phyloP scores from a whole-genome alignment of 306 rosid genomes.

The Rosa lucieae region DNA sequence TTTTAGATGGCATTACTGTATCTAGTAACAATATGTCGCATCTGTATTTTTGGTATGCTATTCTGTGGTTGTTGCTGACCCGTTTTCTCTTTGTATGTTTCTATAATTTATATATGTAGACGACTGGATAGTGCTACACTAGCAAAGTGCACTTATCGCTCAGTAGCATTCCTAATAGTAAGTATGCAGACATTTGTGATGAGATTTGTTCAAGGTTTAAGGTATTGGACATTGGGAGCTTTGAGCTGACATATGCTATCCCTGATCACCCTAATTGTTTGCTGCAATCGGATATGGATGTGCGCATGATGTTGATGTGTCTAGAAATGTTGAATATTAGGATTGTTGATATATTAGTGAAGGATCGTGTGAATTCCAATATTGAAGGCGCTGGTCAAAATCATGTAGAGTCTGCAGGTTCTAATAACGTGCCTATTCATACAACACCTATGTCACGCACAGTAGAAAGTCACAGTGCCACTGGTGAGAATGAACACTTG shows the following conservation, averaged over 20 bases:
- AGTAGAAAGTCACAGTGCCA: not conserved
- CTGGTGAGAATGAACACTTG: not conserved
- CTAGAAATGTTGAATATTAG: not conserved
- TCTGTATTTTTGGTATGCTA: not conserved
- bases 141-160: not conserved
- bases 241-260: not conserved
- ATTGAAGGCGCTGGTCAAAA: not conserved
- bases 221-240: not conserved
- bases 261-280: constrained; percentile 1
- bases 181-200: not conserved
- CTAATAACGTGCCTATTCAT: not conserved
- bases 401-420: not conserved
- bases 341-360: not conserved
- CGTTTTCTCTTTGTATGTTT: not conserved
- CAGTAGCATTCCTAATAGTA: not conserved
- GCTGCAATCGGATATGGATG: constrained; percentile 1
- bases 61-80: not conserved
- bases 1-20: not conserved
- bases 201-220: not conserved
- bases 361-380: not conserved
- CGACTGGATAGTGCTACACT: not conserved
- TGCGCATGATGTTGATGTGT: not conserved
- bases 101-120: not conserved
- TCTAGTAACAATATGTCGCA: not conserved
- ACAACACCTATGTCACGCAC: not conserved